Evolutionary conservation across 805 yeast species (phyloP).

Genomic region (Candida dajiaensis): DNA sequence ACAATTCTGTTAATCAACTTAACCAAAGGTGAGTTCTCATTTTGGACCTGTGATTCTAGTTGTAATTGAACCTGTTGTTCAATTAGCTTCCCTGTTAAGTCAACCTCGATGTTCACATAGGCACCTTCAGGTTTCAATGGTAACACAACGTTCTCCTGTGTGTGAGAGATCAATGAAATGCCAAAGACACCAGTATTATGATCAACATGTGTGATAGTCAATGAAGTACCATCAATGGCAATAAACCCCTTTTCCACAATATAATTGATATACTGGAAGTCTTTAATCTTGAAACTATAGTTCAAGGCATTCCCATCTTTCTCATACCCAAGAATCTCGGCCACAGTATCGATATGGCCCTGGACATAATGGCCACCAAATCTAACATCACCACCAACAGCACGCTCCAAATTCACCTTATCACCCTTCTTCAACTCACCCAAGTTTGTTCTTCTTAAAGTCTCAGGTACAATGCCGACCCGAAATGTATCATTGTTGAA

Average conservation of each 20-base stretch:
- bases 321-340: slow-evolving; percentile 45
- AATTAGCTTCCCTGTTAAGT: slow-evolving; percentile 84
- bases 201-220: slow-evolving; percentile 81
- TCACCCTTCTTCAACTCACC: slow-evolving; percentile 53
- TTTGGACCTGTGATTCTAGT: slow-evolving; percentile 47
- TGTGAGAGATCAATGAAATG: slow-evolving; percentile 87
- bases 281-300: slow-evolving; percentile 68
- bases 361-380: slow-evolving; percentile 98
- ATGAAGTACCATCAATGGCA: slow-evolving; percentile 86
- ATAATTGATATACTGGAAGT: slow-evolving; percentile 51
- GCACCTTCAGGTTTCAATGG: slow-evolving; percentile 60
- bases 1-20: slow-evolving; percentile 43
- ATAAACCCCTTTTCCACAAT: slow-evolving; percentile 95
- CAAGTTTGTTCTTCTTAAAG: slow-evolving; percentile 74
- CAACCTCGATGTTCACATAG: slow-evolving; percentile 87
- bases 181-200: slow-evolving; percentile 52
- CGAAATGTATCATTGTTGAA: slow-evolving; percentile 59
- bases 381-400: slow-evolving; percentile 73
- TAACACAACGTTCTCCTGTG: slow-evolving; percentile 75
- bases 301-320: slow-evolving; percentile 75
- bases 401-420: slow-evolving; percentile 85
- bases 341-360: slow-evolving; percentile 94
- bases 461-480: slow-evolving; percentile 92
- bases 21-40: slow-evolving; percentile 43
- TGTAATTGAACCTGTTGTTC: slow-evolving; percentile 73